Evolutionary conservation across 1,139 yeast genomes (phyloP).

Genomic region (Yamadazyma siamensis): DNA sequence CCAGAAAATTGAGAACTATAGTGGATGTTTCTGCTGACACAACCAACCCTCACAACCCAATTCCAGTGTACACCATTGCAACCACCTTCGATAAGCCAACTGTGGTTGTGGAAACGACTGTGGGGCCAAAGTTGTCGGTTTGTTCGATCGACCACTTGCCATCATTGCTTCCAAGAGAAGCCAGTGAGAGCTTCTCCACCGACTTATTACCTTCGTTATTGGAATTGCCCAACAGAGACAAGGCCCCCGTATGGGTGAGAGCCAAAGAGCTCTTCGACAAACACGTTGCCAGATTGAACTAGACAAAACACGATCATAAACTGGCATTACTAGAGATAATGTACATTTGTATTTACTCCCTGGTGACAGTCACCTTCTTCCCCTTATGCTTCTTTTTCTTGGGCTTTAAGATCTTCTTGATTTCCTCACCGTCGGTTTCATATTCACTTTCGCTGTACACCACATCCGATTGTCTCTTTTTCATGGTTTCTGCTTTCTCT

Average conservation of each 20-base stretch:
- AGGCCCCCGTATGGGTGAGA: conserved; percentile 87
- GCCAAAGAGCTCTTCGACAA: conserved; percentile 81
- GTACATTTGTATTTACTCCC: too few relatives aligned
- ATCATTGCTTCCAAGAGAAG: conserved; percentile 91
- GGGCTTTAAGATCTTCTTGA: conserved; percentile 41
- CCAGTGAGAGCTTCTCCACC: conserved; percentile 83
- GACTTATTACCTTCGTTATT: conserved; percentile 87
- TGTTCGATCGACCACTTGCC: conserved; percentile 98
- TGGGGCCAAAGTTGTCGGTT: conserved; percentile 85
- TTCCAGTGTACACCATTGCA: conserved; percentile 87
- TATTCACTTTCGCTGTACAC: conserved; percentile 61
- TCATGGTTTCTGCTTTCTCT: conserved; percentile 72
- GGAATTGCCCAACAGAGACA: conserved; percentile 74
- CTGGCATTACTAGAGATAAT: too few relatives aligned
- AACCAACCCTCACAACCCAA: conserved; percentile 96
- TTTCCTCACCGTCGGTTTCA: conserved; percentile 58
- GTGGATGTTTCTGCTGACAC: conserved; percentile 99
- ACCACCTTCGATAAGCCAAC: conserved; percentile 92
- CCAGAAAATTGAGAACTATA: conserved; percentile 81
- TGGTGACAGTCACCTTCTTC: conserved; percentile 46
- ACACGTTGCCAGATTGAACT: conserved; percentile 64
- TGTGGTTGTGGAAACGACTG: conserved; percentile 69
- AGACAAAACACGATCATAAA: too few relatives aligned
- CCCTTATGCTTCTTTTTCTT: conserved; percentile 40
- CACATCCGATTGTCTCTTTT: conserved; percentile 47